phyloP scores from a whole-genome alignment of 179 eudicot species.

The Vitellaria paradoxa region DNA sequence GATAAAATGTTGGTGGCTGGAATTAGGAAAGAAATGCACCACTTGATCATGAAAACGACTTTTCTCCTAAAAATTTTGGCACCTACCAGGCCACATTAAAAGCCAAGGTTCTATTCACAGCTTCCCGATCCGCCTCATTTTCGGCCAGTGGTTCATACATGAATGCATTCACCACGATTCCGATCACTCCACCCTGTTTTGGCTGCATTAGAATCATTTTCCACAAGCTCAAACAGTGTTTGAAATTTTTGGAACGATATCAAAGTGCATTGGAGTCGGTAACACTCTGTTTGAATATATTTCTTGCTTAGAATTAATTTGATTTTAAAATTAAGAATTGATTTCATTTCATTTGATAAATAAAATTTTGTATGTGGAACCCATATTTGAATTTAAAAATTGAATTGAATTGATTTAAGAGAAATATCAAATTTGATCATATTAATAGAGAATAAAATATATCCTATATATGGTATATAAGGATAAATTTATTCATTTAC shows the following conservation, averaged over 20 bases:
- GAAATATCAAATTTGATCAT: too few relatives aligned
- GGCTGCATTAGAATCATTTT: slow-evolving; percentile 26
- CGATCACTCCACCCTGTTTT: slow-evolving; percentile 54
- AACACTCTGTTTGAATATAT: too few relatives aligned
- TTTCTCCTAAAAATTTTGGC: background rate
- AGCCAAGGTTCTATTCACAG: slow-evolving; percentile 48
- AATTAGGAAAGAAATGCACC: background rate
- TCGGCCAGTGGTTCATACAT: slow-evolving; percentile 52
- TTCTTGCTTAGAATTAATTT: too few relatives aligned
- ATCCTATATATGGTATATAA: too few relatives aligned
- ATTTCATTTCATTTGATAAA: too few relatives aligned
- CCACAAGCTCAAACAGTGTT: background rate
- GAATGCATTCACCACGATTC: slow-evolving; percentile 31
- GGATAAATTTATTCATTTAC: too few relatives aligned
- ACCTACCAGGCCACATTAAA: slow-evolving; percentile 55
- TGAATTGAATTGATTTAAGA: background rate
- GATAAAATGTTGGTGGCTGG: background rate
- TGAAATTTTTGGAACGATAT: background rate
- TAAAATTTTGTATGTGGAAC: too few relatives aligned
- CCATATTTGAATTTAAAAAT: too few relatives aligned
- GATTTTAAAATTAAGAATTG: too few relatives aligned
- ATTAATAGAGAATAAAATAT: too few relatives aligned
- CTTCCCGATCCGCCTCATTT: slow-evolving; percentile 41
- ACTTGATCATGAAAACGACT: background rate
- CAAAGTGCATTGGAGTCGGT: too few relatives aligned